Evolutionary conservation across 2,329 filamentous ascomycete genomes (phyloP).

Genomic region (Fusarium siculi): DNA sequence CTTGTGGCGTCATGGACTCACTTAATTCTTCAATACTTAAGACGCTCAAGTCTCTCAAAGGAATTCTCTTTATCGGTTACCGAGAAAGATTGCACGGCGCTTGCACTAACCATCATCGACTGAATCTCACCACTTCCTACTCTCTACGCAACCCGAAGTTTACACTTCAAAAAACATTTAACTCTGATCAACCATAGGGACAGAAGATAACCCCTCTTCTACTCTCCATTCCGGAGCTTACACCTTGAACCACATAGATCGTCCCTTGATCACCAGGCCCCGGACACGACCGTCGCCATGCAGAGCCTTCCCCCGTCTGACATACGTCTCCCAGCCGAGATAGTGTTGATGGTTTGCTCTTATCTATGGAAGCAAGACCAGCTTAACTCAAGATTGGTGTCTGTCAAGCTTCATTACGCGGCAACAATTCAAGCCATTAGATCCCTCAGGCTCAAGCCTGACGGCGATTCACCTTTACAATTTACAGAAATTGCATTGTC

Average conservation of each 20-base stretch:
- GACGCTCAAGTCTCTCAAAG: fast-evolving
- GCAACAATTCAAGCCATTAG: not conserved
- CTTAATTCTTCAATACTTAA: not conserved
- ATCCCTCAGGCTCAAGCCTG: not conserved
- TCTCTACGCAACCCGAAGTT: too few species aligned
- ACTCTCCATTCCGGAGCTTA: too few species aligned
- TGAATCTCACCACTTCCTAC: not conserved
- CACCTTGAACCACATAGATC: too few species aligned
- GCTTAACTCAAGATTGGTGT: slow-evolving; percentile 43
- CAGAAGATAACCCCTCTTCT: too few species aligned
- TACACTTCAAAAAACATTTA: too few species aligned
- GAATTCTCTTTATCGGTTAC: not conserved
- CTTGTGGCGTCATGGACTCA: too few species aligned
- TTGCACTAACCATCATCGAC: fast-evolving
- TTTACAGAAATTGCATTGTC: slow-evolving; percentile 2
- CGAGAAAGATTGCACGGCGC: fast-evolving
- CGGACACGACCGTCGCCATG: not conserved
- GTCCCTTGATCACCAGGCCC: fast-evolving
- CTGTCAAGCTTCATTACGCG: slow-evolving; percentile 44
- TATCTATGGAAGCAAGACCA: not conserved
- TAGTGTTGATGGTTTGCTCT: not conserved
- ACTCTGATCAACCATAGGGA: not conserved
- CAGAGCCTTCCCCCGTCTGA: fast-evolving
- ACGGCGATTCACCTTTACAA: not conserved
- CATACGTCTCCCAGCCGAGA: not conserved